Evolutionary conservation across 2,329 filamentous ascomycete species (phyloP), one percentile per base, ranked within the genome.

Genomic region (Beauveria asiatica): DNA sequence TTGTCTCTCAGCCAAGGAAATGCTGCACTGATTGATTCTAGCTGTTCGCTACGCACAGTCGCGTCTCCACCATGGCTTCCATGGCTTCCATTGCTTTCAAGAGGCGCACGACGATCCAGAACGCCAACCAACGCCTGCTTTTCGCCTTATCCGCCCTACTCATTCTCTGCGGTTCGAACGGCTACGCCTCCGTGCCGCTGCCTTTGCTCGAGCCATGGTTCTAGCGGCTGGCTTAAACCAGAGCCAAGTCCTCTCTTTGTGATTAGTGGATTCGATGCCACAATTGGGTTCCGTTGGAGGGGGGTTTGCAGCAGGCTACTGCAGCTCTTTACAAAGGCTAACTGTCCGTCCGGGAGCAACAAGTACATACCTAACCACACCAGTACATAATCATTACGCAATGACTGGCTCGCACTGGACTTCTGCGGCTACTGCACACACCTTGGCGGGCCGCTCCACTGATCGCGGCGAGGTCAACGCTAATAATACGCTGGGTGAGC

Each of bases 381-480:
- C 33, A 37, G 33, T 37, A 37, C 33, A 13, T 6, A 30, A 39
- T 21, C 39, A 39, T 21, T 51, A 39, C 42, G 16, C 55, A 30
- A 57, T 33, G 11, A 44, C 42, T 42, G 55, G 30, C 54, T 49
- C 30, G 19, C 17, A 27, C 21, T 41, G 45, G 41, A 27, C 30
- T 41, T 41, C 13, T 13, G n/a, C 54, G 39, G 11, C 54, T 19
- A 19, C 33, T 19, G 54, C 33, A 57, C 19, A 48, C n/a, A 13
- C 33, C 1, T 42, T 27, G 45, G 55, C 55, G 55, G 45, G 55
- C 37, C 39, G 45, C 56, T 51, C 48, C 56, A 57, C 55, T 41
- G 55, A 41, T 30, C 37, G 25, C n/a, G 21, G 37, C 56, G 37
- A 57, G 44, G 11, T 49, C 44, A 44, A 41, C n/a, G 42, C 54